phyloP scores from a whole-genome alignment of 495 filamentous ascomycete species.

The Lophiotrema nucula region DNA sequence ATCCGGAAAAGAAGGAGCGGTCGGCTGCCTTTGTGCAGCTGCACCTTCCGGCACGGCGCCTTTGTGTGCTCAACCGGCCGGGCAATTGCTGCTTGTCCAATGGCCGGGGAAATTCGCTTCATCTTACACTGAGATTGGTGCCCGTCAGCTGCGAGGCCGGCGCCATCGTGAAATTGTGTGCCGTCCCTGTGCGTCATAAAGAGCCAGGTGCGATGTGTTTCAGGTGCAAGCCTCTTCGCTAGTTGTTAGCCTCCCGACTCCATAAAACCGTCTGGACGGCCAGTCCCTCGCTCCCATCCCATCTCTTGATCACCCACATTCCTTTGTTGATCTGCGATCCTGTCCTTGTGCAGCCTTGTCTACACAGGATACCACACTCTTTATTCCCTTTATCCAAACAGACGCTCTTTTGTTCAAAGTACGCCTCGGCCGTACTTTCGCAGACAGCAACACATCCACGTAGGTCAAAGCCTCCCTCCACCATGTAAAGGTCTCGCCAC shows the following conservation, averaged over 20 bases:
- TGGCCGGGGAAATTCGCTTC: background rate
- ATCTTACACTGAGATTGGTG: constrained; percentile 4
- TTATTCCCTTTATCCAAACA: constrained; percentile 20
- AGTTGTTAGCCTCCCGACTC: constrained; percentile 6
- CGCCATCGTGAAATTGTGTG: background rate
- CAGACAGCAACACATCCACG: constrained; percentile 7
- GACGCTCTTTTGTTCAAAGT: constrained; percentile 28
- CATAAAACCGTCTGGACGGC: constrained; percentile 22
- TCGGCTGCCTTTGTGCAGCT: background rate
- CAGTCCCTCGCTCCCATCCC: background rate
- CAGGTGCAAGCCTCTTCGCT: constrained; percentile 11
- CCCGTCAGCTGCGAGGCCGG: background rate
- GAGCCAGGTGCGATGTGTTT: constrained; percentile 5
- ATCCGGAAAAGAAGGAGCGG: background rate
- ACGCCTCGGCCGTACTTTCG: constrained; percentile 27
- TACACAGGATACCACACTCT: constrained; percentile 23
- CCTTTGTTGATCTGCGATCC: constrained; percentile 32
- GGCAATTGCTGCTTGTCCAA: background rate
- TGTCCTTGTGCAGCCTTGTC: constrained; percentile 27
- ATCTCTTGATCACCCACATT: constrained; percentile 29
- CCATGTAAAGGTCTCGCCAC: background rate
- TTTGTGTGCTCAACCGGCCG: background rate
- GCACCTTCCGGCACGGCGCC: background rate
- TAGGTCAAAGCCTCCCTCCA: constrained; percentile 6
- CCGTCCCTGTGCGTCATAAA: background rate